A percentile compares a stretch with the other conserved stretches of the same genome.
phyloP scores from a whole-genome alignment of 768 basidiomycete genomes.

The Plicaturopsis crispa region DNA sequence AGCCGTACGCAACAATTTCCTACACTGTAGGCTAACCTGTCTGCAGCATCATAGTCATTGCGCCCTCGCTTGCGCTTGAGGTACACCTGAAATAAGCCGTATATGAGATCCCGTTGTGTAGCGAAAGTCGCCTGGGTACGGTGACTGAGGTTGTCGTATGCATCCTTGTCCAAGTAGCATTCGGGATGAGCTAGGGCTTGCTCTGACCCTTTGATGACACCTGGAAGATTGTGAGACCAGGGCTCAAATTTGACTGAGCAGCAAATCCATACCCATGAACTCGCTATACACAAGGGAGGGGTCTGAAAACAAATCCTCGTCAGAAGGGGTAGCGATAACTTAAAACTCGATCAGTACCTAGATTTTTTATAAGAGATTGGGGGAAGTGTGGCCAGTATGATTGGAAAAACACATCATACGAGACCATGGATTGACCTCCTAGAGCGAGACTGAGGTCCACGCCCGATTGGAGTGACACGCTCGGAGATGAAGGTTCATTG shows the following conservation, averaged over 20 bases:
- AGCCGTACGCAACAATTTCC: not conserved
- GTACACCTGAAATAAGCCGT: constrained; percentile 48
- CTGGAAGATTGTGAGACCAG: constrained; percentile 16
- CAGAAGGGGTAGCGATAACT: constrained; percentile 1
- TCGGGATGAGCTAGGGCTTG: constrained; percentile 25
- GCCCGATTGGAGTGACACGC: too few species aligned
- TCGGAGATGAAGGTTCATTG: too few species aligned
- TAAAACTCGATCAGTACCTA: constrained; percentile 29
- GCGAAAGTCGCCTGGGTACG: constrained; percentile 51
- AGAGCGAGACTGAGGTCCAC: too few species aligned
- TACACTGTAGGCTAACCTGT: constrained; percentile 32
- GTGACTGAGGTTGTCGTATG: constrained; percentile 41
- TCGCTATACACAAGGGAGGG: constrained; percentile 58
- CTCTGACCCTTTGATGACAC: constrained; percentile 68
- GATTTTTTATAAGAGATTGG: constrained; percentile 37
- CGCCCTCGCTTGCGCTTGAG: constrained; percentile 31
- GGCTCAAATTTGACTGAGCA: too few species aligned
- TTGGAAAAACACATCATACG: constrained; percentile 38
- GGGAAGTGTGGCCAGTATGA: constrained; percentile 58
- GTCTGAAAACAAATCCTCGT: constrained; percentile 28
- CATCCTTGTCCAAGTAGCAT: constrained; percentile 32
- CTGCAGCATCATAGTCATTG: constrained; percentile 48
- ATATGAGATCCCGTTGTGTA: constrained; percentile 36
- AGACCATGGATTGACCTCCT: too few species aligned
- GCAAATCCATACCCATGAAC: constrained; percentile 43